Percentiles rank a stretch among this genome's conserved stretches.
These are phyloP conservation scores for Dalbergia cochinchinensis DNA, from an alignment of 306 rosid genomes.

Conservation along the genomic window DNA sequence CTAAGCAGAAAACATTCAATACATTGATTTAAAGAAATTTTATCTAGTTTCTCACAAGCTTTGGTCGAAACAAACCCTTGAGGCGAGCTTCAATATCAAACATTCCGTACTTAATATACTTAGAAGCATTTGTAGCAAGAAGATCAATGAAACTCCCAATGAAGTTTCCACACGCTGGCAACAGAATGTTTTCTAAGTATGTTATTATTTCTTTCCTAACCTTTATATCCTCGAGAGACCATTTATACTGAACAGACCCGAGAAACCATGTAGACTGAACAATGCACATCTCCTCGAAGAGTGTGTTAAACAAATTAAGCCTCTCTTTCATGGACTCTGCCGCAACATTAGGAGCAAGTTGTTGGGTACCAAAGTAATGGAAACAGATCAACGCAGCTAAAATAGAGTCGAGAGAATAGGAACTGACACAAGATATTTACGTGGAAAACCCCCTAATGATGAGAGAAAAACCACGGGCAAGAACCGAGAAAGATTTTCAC, in stretches of 20 bases:
- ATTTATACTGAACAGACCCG: conserved; percentile 59
- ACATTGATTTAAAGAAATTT: too few relatives aligned
- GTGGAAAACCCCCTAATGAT: too few relatives aligned
- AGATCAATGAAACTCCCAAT: conserved; percentile 56
- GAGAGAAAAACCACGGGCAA: too few relatives aligned
- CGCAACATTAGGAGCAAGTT: too few relatives aligned
- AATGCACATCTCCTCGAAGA: conserved; percentile 62
- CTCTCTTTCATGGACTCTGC: conserved; percentile 65
- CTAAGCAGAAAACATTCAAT: too few relatives aligned
- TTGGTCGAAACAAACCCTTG: conserved; percentile 47
- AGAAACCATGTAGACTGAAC: conserved; percentile 65
- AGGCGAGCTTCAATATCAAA: conserved; percentile 62
- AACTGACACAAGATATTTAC: too few relatives aligned
- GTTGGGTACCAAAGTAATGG: too few relatives aligned
- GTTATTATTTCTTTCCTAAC: conserved; percentile 63
- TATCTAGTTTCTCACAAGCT: neutral
- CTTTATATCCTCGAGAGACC: conserved; percentile 62
- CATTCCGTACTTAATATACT: conserved; percentile 51
- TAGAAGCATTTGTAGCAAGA: conserved; percentile 55
- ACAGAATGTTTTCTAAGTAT: conserved; percentile 54
- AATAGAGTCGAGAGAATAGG: too few relatives aligned
- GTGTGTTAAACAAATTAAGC: conserved; percentile 61
- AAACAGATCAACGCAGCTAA: too few relatives aligned
- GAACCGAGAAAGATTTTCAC: too few relatives aligned
- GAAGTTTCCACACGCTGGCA: conserved; percentile 71